Base-by-base conservation (phyloP, 345 rosid genomes). In the Eucalyptus polybractea region DNA sequence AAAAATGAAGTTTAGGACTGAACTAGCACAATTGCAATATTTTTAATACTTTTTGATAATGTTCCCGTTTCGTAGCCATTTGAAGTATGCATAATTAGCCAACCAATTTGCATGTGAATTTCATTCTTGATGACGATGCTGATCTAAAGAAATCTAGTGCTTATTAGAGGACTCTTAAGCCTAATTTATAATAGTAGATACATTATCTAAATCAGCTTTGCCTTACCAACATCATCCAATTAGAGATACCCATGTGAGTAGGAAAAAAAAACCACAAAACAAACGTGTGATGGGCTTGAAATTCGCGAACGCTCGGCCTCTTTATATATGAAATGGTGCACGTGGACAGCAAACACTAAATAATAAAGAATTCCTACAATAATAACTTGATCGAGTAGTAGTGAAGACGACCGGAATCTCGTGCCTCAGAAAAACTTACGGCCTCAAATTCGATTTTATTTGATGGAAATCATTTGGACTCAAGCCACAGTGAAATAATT, bases 1-100 rank as follows among this genome's bases (percentile, higher is more conserved):
- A n/a, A 50, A 5, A 50, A 40, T 5, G 4, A 37, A 37, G 3
- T 16, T 51, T 17, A 53, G 22, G 1, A 53, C 0, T 19, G 1
- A 17, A 51, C 2, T 17, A 51, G 0, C 4, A 51, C 0, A 51
- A 51, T 19, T 19, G 24, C 2, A 53, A 53, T 53, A 53, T 17
- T 17, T 51, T 53, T 1, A 53, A 17, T 22, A 19, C 1, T 19
- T 51, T 51, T 53, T 53, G 10, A 53, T 17, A 53, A 53, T 53
- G 9, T 53, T 53, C 24, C 56, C 1, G 2, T 53, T 60, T 60
- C 7, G 0, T 25, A 25, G 67, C n/a, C 67, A 24, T 60, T 60
- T 24, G n/a, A 60, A 60, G 29, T 60, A 6, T 60, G 29, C n/a
- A 60, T 60, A 10, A 60, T 25, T 60, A 60, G 67, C 29, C 29